phyloP scores from a whole-genome alignment of 1,139 yeast genomes.

The Hansenula sp. region DNA sequence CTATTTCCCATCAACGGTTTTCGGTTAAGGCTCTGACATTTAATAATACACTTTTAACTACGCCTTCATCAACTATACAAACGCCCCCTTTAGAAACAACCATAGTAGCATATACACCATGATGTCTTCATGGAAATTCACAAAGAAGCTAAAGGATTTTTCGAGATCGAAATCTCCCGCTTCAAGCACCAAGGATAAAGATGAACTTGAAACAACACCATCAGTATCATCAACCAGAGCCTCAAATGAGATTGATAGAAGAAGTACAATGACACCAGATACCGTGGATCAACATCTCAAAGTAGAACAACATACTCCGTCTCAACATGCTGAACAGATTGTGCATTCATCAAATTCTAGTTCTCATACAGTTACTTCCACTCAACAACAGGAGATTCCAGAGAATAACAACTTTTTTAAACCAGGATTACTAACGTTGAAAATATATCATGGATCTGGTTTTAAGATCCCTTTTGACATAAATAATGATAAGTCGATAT shows the following conservation, averaged over 20 bases:
- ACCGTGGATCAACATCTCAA: background rate
- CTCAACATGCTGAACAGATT: background rate
- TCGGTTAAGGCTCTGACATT: too few relatives aligned
- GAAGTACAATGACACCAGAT: slow-evolving; percentile 10
- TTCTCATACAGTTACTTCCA: slow-evolving; percentile 2
- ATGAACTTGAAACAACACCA: background rate
- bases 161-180: slow-evolving; percentile 22
- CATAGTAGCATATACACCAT: slow-evolving; percentile 4
- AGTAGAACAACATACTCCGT: background rate
- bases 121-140: slow-evolving; percentile 30
- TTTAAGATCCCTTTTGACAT: slow-evolving; percentile 56
- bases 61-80: background rate
- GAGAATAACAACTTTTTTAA: slow-evolving; percentile 26
- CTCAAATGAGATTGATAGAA: background rate
- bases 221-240: background rate
- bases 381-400: slow-evolving; percentile 1
- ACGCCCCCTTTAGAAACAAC: background rate
- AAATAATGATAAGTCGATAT: slow-evolving; percentile 23
- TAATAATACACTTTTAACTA: background rate
- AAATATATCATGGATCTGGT: slow-evolving; percentile 58
- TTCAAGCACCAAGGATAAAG: slow-evolving; percentile 6
- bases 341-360: slow-evolving; percentile 9
- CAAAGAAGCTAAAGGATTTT: slow-evolving; percentile 26
- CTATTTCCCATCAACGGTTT: too few relatives aligned
- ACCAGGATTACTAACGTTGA: slow-evolving; percentile 71